A percentile compares a stretch with the other conserved stretches of the same genome.
Conservation (phyloP, 768 basidiomycete species). For the Melanogaster broomeanus region DNA sequence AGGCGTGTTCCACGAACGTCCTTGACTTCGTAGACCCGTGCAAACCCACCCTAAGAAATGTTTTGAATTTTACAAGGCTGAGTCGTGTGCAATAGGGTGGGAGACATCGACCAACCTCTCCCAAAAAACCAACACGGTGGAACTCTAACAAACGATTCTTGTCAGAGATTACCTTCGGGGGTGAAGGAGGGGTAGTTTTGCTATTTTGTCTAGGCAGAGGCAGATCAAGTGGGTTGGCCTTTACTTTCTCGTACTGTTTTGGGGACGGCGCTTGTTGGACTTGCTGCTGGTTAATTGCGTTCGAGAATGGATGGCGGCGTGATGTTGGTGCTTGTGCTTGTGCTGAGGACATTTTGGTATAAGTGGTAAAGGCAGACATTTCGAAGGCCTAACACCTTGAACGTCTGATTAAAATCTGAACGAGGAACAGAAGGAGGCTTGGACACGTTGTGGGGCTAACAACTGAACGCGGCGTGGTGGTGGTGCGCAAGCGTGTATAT, state of each 20-base stretch:
- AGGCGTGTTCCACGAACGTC: constrained; percentile 62
- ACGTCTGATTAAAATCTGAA: constrained; percentile 16
- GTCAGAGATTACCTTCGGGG: constrained; percentile 75
- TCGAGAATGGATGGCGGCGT: constrained; percentile 45
- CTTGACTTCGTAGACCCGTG: constrained; percentile 93
- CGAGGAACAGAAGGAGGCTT: not conserved
- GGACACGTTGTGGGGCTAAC: constrained; percentile 11
- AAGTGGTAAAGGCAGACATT: constrained; percentile 39
- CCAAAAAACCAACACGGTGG: constrained; percentile 78
- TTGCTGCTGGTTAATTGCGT: constrained; percentile 39
- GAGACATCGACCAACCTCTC: constrained; percentile 61
- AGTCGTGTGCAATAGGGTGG: not conserved
- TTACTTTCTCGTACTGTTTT: constrained; percentile 40
- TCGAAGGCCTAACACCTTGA: constrained; percentile 51
- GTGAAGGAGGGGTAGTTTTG: constrained; percentile 80
- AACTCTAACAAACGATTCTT: constrained; percentile 57
- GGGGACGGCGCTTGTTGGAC: constrained; percentile 32
- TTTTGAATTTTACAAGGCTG: not conserved
- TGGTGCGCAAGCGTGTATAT: constrained; percentile 27
- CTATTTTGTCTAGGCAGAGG: constrained; percentile 81
- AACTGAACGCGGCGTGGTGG: constrained; percentile 13
- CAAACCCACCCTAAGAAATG: constrained; percentile 77
- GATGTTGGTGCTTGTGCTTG: constrained; percentile 29
- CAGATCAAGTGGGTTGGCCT: constrained; percentile 49
- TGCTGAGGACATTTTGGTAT: constrained; percentile 36